Conservation (phyloP, 1,139 yeast species). For the Protomyces inundatus region DNA sequence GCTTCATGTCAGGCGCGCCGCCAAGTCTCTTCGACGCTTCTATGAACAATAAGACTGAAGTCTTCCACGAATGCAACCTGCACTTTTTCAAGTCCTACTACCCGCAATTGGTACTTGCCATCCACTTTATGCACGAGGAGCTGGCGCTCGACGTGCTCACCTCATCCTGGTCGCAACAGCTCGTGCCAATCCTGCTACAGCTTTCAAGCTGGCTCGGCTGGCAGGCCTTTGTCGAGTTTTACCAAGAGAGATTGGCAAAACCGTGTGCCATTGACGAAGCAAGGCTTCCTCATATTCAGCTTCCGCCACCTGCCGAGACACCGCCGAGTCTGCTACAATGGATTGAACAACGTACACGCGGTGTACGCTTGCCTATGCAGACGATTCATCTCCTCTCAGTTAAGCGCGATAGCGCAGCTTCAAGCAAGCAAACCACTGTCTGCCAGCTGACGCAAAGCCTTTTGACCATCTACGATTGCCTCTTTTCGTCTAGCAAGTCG, state of each 20-base stretch:
- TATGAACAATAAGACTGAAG: not conserved
- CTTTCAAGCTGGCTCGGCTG: constrained; percentile 67
- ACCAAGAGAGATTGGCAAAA: constrained; percentile 19
- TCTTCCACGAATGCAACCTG: constrained; percentile 30
- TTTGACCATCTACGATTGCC: constrained; percentile 35
- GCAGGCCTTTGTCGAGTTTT: constrained; percentile 52
- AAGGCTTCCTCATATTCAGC: not conserved
- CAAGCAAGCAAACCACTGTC: constrained; percentile 24
- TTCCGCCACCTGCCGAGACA: constrained; percentile 10
- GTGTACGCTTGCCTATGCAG: constrained; percentile 13
- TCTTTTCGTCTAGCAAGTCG: constrained; percentile 52
- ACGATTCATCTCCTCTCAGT: constrained; percentile 7
- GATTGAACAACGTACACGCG: constrained; percentile 2
- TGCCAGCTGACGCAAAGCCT: constrained; percentile 21
- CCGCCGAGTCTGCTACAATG: constrained; percentile 17
- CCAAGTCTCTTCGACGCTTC: not conserved
- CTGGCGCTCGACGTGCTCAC: constrained; percentile 53
- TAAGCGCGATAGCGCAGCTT: constrained; percentile 18
- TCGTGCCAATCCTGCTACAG: constrained; percentile 58
- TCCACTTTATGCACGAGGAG: constrained; percentile 79
- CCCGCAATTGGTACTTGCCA: constrained; percentile 60
- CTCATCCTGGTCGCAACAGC: constrained; percentile 39
- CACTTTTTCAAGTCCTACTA: constrained; percentile 49
- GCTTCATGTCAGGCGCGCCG: not conserved
- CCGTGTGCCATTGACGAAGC: not conserved